phyloP scores from a whole-genome alignment of 1,139 yeast genomes.

The Protomyces arabidopsidicola region DNA sequence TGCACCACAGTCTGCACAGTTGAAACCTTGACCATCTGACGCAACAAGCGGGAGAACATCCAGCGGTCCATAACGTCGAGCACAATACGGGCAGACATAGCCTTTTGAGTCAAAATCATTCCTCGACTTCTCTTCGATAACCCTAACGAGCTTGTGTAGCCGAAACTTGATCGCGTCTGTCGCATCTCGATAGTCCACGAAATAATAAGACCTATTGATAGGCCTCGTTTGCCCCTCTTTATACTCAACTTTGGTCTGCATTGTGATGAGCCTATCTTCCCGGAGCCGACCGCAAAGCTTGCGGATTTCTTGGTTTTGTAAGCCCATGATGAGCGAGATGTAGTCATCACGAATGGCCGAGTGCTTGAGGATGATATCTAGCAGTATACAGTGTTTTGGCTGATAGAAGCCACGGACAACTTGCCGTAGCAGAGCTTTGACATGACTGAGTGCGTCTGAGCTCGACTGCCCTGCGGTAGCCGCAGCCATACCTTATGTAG shows the following conservation, averaged over 20 bases:
- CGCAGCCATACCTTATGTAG: background rate
- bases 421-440: slow-evolving; percentile 46
- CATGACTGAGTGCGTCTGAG: slow-evolving; percentile 39
- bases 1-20: slow-evolving; percentile 80
- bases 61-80: slow-evolving; percentile 70
- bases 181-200: slow-evolving; percentile 84
- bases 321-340: slow-evolving; percentile 15
- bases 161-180: slow-evolving; percentile 96
- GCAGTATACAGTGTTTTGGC: slow-evolving; percentile 70
- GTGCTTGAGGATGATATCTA: slow-evolving; percentile 87
- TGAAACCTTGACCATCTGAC: slow-evolving; percentile 71
- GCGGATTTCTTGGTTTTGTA: slow-evolving; percentile 67
- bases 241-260: slow-evolving; percentile 47
- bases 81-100: slow-evolving; percentile 82
- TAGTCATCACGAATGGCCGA: slow-evolving; percentile 48
- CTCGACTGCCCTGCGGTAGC: background rate
- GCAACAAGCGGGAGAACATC: slow-evolving; percentile 81
- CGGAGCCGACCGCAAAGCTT: slow-evolving; percentile 73
- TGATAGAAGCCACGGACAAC: slow-evolving; percentile 86
- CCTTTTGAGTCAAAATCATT: slow-evolving; percentile 88
- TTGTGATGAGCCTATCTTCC: slow-evolving; percentile 63
- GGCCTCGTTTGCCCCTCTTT: slow-evolving; percentile 75
- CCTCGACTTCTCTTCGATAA: slow-evolving; percentile 73
- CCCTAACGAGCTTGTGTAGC: slow-evolving; percentile 76
- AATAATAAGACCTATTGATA: slow-evolving; percentile 72